Base-by-base conservation (phyloP, 1,284 basidiomycete species). In the Microbotryomycetes sp. region DNA sequence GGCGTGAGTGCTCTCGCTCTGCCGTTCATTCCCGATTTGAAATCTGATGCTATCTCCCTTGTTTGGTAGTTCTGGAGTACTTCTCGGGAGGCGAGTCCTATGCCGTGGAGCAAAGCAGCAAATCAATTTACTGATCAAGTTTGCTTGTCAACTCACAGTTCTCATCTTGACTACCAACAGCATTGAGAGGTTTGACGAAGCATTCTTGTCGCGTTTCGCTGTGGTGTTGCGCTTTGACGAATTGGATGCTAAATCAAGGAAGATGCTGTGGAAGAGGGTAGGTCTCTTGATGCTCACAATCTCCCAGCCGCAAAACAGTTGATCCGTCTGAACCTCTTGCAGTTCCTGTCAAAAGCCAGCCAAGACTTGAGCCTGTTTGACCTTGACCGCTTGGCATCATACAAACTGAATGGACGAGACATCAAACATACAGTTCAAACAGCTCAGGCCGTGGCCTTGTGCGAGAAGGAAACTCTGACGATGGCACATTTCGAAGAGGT, bases 361-460 rank as follows among this genome's bases (percentile, higher is more conserved):
- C 45, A 1, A 42, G 25, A 26, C 19, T 30, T 51, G 16, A 19
- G 49, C 6, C n/a, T 22, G 9, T 63, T 63, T 26, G 56, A 67
- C 49, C 30, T 67, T 6, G 50, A 32, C 26, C 49, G 32, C 4
- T 42, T 64, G n/a, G 56, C 62, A 2, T 36, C 49, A 6, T 49
- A 45, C 25, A 29, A 52, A 30, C 46, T 68, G 16, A 66, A 68
- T 30, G 67, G 67, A 1, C 53, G 67, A 19, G 64, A 61, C 29
- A 68, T 68, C 58, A 66, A 66, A 52, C 67, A 68, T 30, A 60
- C 64, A 6, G 60, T 68, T 2, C 55, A 60, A 42, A 68, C 62
- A 4, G 67, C 64, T 0, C 67, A 68, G 54, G 67, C 67, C 3
- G 48, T 68, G 0, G 64, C 67, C 4, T 28, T 63, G 1, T 32